Evolutionary conservation across 345 rosid genomes (phyloP), one percentile per base, ranked within the genome.

Genomic region (Salix purpurea): DNA sequence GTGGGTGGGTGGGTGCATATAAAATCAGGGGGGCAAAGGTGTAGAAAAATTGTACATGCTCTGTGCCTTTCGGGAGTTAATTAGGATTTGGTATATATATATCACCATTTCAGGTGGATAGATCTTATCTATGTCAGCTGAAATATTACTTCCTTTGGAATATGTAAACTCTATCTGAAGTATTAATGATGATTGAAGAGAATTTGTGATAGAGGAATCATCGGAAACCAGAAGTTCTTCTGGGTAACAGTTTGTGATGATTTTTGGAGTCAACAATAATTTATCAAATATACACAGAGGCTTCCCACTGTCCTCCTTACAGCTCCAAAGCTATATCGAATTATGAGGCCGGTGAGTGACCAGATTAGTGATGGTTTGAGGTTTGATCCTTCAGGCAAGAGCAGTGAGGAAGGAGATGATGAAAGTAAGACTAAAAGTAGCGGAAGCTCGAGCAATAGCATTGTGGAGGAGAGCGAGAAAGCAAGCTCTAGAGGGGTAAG

Each of bases 401-500:
- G 4, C 6, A 74, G n/a, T 4, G 79, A 72, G 34, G 80, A 42
- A 23, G 86, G 44, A 32, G 80, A 82, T n/a, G 76, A 65, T 2
- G 87, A 77, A 61, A 80, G 80, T 54, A 82, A 78, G 83, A 77
- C 77, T 2, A 80, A 73, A 66, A 78, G 64, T 26, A 78, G 86
- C 75, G 76, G 80, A 64, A 79, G 89, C 75, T 83, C 86, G 37
- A 83, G 84, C 83, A 84, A 81, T 69, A 80, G 84, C 70, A 62
- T 74, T 15, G 83, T 68, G 1, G 86, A 84, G 62, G 86, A 83
- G 79, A 69, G 74, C 37, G 87, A 75, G 76, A 75, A 69, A 40
- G 76, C 21, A 18, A 54, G 16, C 72, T 73, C 85, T 32, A 69
- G 61, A 54, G 76, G 83, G 15, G 91, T 93, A 44, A 75, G 97